These are phyloP conservation scores for Coniochaeta pulveracea DNA, from an alignment of 2,329 filamentous ascomycete genomes.

Conservation along the genomic window DNA sequence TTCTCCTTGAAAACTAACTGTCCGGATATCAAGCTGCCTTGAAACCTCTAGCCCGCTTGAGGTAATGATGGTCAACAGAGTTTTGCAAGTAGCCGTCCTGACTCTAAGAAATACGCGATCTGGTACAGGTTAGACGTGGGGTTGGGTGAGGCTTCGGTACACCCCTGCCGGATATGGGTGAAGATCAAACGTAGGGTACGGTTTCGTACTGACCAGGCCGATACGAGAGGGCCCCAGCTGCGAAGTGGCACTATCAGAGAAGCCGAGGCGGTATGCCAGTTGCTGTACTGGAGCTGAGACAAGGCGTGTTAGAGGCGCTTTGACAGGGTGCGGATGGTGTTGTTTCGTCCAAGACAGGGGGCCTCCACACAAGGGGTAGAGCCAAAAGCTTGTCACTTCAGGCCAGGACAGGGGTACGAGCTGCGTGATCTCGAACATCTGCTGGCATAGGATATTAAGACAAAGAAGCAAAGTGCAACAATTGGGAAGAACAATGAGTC, in stretches of 20 bases:
- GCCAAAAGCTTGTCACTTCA: neutral
- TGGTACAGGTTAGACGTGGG: conserved; percentile 4
- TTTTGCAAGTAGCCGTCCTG: neutral
- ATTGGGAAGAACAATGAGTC: neutral
- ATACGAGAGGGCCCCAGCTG: conserved; percentile 24
- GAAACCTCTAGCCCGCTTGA: conserved; percentile 23
- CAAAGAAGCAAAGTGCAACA: neutral
- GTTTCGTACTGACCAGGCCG: conserved; percentile 29
- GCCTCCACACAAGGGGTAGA: neutral
- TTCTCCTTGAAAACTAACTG: conserved; percentile 12
- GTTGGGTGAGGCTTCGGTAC: neutral
- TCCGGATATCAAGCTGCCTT: conserved; percentile 27
- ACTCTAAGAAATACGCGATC: conserved; percentile 5
- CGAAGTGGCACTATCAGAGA: conserved; percentile 18
- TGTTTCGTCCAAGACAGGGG: conserved; percentile 26
- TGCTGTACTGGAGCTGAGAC: conserved; percentile 27
- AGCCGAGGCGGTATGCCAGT: conserved; percentile 15
- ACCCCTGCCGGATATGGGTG: conserved; percentile 2
- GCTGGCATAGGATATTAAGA: neutral
- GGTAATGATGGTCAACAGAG: conserved; percentile 12
- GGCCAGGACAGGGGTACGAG: neutral
- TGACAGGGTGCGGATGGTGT: conserved; percentile 22
- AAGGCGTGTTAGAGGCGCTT: conserved; percentile 31
- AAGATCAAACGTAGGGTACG: conserved; percentile 27
- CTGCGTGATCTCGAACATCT: neutral